Evolutionary conservation across 257 asterid genomes (phyloP).

Genomic region (Cruciata laevipes): DNA sequence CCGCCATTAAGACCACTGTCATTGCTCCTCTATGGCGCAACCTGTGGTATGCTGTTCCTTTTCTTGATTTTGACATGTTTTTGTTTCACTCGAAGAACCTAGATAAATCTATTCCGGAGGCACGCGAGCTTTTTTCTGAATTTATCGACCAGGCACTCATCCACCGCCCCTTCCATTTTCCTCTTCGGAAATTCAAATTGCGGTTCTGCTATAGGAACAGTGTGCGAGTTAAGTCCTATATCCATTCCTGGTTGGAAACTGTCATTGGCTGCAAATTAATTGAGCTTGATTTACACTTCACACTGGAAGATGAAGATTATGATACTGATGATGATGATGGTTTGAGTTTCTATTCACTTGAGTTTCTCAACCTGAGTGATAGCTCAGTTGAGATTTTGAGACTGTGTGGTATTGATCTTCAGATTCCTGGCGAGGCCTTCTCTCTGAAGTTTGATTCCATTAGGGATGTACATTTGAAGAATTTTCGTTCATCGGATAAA

Average conservation of each 20-base stretch:
- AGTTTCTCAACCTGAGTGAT: background rate
- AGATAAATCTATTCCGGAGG: background rate
- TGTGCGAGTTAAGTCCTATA: background rate
- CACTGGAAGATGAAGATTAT: background rate
- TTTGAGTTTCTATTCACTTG: background rate
- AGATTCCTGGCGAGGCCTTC: background rate
- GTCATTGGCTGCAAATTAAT: background rate
- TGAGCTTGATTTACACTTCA: background rate
- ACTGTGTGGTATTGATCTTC: background rate
- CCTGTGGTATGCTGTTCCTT: background rate
- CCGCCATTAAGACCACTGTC: background rate
- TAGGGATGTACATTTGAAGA: background rate
- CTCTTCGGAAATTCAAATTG: background rate
- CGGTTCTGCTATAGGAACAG: too few species aligned
- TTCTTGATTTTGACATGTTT: background rate
- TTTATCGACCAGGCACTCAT: background rate
- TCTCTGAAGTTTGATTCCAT: background rate
- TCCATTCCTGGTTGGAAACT: background rate
- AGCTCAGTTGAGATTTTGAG: slow-evolving; percentile 1
- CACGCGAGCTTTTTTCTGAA: background rate
- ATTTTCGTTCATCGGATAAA: background rate
- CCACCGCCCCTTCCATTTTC: background rate
- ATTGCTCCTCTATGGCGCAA: background rate
- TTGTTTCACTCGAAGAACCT: background rate
- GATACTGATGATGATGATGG: too few species aligned